phyloP scores from a whole-genome alignment of 192 early-diverging fungal genomes.

The Entophlyctis luteolus region DNA sequence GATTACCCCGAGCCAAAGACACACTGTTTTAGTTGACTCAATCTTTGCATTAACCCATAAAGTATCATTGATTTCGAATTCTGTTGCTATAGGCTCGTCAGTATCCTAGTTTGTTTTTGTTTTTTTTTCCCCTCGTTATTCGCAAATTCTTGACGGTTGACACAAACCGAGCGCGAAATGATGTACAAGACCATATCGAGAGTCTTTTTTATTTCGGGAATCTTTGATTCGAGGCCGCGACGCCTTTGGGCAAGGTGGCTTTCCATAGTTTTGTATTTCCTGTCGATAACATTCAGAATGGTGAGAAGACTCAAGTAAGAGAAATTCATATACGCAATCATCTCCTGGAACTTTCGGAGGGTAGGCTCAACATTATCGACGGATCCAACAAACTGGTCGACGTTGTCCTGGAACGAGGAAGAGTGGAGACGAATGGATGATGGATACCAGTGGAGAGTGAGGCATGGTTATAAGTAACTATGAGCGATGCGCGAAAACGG shows the following conservation, averaged over 20 bases:
- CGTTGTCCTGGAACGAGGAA: constrained; percentile 61
- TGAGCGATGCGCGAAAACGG: neutral
- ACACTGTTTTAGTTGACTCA: constrained; percentile 71
- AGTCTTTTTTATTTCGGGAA: constrained; percentile 95
- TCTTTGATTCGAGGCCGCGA: constrained; percentile 79
- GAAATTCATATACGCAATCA: constrained; percentile 57
- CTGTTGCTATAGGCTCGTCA: constrained; percentile 68
- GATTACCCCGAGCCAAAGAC: constrained; percentile 91
- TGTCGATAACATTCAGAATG: constrained; percentile 33
- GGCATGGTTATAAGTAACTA: no score
- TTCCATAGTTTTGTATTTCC: constrained; percentile 99
- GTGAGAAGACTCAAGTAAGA: neutral
- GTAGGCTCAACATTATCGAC: constrained; percentile 73
- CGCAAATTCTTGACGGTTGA: neutral
- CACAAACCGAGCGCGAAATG: constrained; percentile 30
- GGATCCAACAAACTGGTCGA: constrained; percentile 78
- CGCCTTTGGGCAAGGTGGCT: constrained; percentile 80
- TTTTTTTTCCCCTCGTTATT: neutral
- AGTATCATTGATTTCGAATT: constrained; percentile 94
- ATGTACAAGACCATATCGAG: constrained; percentile 82
- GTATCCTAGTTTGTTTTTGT: constrained; percentile 39
- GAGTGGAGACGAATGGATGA: no score
- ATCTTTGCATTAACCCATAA: constrained; percentile 83
- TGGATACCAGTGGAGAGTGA: neutral
- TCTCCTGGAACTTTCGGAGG: constrained; percentile 89